Evolutionary conservation across 108 stramenopile genomes (phyloP).

Genomic region (Parmales sp.): DNA sequence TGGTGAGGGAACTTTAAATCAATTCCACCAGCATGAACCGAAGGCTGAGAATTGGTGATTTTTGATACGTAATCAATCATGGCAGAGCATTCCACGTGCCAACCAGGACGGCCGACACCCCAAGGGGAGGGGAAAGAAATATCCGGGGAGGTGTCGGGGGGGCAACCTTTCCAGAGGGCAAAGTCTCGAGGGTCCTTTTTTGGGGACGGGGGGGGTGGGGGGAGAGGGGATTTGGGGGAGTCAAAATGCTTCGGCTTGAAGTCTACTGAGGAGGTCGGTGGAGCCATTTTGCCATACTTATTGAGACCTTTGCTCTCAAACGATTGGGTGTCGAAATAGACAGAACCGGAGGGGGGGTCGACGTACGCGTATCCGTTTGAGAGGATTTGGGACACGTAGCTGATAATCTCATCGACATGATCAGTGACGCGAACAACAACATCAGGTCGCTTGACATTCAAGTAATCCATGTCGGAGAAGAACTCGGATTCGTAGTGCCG

Average conservation of each 20-base stretch:
- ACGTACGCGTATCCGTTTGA: constrained; percentile 26
- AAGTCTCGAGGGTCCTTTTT: constrained; percentile 88
- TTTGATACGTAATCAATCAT: constrained; percentile 58
- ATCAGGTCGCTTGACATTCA: constrained; percentile 50
- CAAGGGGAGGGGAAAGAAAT: constrained; percentile 79
- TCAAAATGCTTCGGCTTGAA: constrained; percentile 15
- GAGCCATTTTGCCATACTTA: constrained; percentile 81
- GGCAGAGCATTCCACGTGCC: constrained; percentile 98
- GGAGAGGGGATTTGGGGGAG: neutral
- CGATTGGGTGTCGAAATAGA: constrained; percentile 69
- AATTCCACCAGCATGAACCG: constrained; percentile 35
- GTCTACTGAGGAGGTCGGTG: constrained; percentile 48
- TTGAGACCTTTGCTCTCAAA: constrained; percentile 19
- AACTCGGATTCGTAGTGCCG: constrained; percentile 49
- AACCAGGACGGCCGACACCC: constrained; percentile 92
- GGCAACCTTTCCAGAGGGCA: constrained; percentile 86
- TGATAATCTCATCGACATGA: constrained; percentile 60
- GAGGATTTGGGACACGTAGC: constrained; percentile 69
- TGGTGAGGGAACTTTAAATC: constrained; percentile 60
- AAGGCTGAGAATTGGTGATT: neutral
- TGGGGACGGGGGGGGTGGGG: neutral
- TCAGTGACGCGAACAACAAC: constrained; percentile 88
- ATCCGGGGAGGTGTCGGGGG: neutral
- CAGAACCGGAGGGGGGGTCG: constrained; percentile 38
- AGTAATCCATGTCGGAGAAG: constrained; percentile 35